A percentile compares a stretch with the other conserved stretches of the same genome.
These are phyloP conservation scores for Tetrahymena borealis DNA, from an alignment of 73 alveolate genomes.

Conservation along the genomic window DNA sequence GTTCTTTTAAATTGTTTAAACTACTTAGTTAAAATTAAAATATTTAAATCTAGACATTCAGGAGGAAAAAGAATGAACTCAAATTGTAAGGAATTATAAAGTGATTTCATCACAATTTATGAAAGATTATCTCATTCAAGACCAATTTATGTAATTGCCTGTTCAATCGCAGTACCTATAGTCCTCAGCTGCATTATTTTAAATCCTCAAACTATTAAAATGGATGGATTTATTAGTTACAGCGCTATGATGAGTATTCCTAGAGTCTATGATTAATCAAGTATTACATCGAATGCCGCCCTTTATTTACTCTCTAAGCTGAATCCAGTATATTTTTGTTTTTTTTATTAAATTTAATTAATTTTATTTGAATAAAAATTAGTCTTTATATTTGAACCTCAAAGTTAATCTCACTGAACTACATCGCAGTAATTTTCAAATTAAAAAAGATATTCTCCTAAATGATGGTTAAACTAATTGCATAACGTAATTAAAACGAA, in stretches of 20 bases:
- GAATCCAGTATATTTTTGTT: background rate
- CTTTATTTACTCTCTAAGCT: background rate
- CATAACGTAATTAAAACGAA: background rate
- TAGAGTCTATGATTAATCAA: background rate
- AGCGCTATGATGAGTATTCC: background rate
- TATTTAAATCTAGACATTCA: background rate
- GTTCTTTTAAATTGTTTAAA: too few relatives aligned
- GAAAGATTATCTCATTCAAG: background rate
- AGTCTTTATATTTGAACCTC: background rate
- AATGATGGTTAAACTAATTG: background rate
- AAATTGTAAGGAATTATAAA: background rate
- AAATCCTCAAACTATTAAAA: background rate
- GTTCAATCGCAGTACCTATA: background rate
- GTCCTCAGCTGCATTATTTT: background rate
- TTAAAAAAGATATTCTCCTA: background rate
- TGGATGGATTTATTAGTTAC: background rate
- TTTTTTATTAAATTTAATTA: background rate
- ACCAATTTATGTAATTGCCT: background rate
- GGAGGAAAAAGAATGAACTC: background rate
- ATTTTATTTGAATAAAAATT: background rate
- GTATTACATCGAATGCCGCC: background rate
- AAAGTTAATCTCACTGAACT: background rate
- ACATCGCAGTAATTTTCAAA: background rate
- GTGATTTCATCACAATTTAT: background rate
- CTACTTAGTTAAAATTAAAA: too few relatives aligned